These are phyloP conservation scores for Xerocomus nothofagi DNA, from an alignment of 1,284 basidiomycete species.

Conservation along the genomic window DNA sequence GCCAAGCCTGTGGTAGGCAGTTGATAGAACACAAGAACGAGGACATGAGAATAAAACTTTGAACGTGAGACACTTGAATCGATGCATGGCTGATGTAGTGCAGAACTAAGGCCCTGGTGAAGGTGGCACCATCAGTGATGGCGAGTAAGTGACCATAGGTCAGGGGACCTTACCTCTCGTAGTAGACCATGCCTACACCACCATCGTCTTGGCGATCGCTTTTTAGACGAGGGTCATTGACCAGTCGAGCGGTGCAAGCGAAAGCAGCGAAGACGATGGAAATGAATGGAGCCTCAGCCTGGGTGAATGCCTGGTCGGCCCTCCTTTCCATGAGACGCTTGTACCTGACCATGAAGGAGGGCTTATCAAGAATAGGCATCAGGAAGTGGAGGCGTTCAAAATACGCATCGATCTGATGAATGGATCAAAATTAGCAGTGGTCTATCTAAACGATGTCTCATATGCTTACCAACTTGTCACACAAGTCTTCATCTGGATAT, in stretches of 20 bases:
- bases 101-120: constrained; percentile 72
- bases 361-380: constrained; percentile 82
- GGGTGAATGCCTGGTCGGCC: constrained; percentile 50
- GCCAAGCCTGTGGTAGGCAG: constrained; percentile 88
- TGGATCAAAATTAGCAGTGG: constrained; percentile 24
- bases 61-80: constrained; percentile 82
- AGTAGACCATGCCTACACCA: constrained; percentile 84
- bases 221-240: constrained; percentile 69
- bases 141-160: not conserved
- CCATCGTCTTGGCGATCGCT: constrained; percentile 66
- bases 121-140: constrained; percentile 11
- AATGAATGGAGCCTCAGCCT: constrained; percentile 68
- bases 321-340: constrained; percentile 70
- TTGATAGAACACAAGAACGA: constrained; percentile 89
- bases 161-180: constrained; percentile 64
- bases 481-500: constrained; percentile 78
- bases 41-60: constrained; percentile 83
- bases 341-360: constrained; percentile 74
- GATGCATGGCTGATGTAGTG: constrained; percentile 85
- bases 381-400: constrained; percentile 83
- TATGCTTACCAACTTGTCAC: constrained; percentile 66
- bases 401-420: constrained; percentile 73
- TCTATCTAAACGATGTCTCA: constrained; percentile 9
- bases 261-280: constrained; percentile 81
- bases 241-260: constrained; percentile 75